Evolutionary conservation across 495 filamentous ascomycete genomes (phyloP), one percentile per base, ranked within the genome.

Genomic region (Talaromyces thailandensis): DNA sequence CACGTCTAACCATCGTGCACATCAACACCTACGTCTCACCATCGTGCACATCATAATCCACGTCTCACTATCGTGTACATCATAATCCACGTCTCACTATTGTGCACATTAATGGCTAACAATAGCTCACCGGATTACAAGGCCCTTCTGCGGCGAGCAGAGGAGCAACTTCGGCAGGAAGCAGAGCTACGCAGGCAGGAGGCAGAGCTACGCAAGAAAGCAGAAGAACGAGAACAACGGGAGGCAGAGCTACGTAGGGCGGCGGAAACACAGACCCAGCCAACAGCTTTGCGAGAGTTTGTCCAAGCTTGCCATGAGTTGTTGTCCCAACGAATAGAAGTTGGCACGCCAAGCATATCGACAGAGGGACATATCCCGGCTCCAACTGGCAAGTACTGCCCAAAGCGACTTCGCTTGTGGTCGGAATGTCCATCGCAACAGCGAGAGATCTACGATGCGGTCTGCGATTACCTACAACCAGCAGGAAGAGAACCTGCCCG

Each of bases 211-310:
- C 35, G 35, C 9, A 40, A 40, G 35, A n/a, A n/a, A n/a, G n/a
- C n/a, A n/a, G n/a, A n/a, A n/a, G n/a, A n/a, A n/a, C n/a, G n/a
- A n/a, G n/a, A 3, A 31, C 29, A 31, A 31, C 35, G 14, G 37
- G 37, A 40, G 4, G 16, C 37, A 40, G 37, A 40, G 4, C 16
- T n/a, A n/a, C 37, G 37, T 4, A 40, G 37, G 14, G 21, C 3
- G 65, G 64, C 58, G 64, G 64, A 67, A 63, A 63, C 52, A 45
- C 40, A 31, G 12, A 64, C 26, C 21, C 70, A 56, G 48, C 68
- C 4, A 24, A 77, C 74, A 37, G 70, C 73, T 58, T 73, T 75
- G 61, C 60, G 26, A 63, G 76, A 76, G 61, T 69, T 75, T 64
- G 64, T 78, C 43, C 63, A 55, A 56, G 67, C 62, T 45, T 75